Percentiles rank a stretch among this genome's conserved stretches.
phyloP scores from a whole-genome alignment of 768 basidiomycete genomes.

The Cyclocybe aegerita region DNA sequence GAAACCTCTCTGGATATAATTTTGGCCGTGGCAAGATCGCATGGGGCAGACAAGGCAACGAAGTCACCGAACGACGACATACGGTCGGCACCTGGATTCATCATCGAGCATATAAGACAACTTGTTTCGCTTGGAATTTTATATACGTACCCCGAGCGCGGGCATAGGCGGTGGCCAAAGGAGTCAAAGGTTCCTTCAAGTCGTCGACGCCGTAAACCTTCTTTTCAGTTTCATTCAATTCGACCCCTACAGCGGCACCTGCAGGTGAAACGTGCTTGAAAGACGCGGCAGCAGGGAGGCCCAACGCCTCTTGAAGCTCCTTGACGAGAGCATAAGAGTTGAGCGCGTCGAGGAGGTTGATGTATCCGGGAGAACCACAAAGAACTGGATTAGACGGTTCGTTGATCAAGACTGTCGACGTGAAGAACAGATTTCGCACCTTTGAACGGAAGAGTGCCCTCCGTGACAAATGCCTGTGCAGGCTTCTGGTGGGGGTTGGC shows the following conservation, averaged over 20 bases:
- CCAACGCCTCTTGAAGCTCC: slow-evolving; percentile 85
- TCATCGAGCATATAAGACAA: not conserved
- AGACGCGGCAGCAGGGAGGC: slow-evolving; percentile 93
- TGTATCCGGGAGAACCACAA: slow-evolving; percentile 95
- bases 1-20: slow-evolving; percentile 99
- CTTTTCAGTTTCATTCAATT: slow-evolving; percentile 81
- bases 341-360: slow-evolving; percentile 96
- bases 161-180: slow-evolving; percentile 91
- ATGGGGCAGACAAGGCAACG: slow-evolving; percentile 89
- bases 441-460: slow-evolving; percentile 91
- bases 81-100: slow-evolving; percentile 79
- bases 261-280: slow-evolving; percentile 99
- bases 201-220: slow-evolving; percentile 97
- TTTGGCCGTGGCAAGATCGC: slow-evolving; percentile 91
- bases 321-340: slow-evolving; percentile 96
- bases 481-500: slow-evolving; percentile 99
- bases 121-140: not conserved
- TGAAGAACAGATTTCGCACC: slow-evolving; percentile 41
- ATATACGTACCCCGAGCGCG: slow-evolving; percentile 77
- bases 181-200: slow-evolving; percentile 84
- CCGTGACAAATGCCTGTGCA: slow-evolving; percentile 90
- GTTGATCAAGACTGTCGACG: not conserved
- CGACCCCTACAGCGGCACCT: slow-evolving; percentile 90
- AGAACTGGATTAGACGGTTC: slow-evolving; percentile 56
- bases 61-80: slow-evolving; percentile 99